Conservation (phyloP, 805 yeast species). For the Torulaspora quercuum region DNA sequence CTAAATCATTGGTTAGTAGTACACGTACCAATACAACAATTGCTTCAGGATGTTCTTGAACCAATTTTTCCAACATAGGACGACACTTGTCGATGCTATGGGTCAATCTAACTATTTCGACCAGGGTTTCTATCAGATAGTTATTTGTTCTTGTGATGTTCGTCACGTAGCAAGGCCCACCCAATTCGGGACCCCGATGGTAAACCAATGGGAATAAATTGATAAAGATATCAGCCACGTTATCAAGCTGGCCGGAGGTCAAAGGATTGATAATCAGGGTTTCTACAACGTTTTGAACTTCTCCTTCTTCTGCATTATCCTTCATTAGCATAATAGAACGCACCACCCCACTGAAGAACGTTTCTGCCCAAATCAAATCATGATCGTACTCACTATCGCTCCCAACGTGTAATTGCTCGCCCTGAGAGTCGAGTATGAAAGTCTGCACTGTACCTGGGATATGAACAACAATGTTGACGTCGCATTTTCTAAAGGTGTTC, state of each 20-base stretch:
- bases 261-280: conserved; percentile 82
- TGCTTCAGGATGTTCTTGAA: conserved; percentile 26
- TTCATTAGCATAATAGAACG: conserved; percentile 52
- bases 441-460: conserved; percentile 72
- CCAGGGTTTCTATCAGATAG: conserved; percentile 33
- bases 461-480: conserved; percentile 67
- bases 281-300: conserved; percentile 70
- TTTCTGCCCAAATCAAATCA: conserved; percentile 53
- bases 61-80: conserved; percentile 26
- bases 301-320: conserved; percentile 59
- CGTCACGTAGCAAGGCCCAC: conserved; percentile 34
- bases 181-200: conserved; percentile 32
- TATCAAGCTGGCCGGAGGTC: conserved; percentile 34
- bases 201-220: conserved; percentile 34
- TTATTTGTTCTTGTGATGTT: conserved; percentile 35
- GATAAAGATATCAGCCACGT: conserved; percentile 33
- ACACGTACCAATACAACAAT: conserved; percentile 34
- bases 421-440: conserved; percentile 33
- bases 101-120: conserved; percentile 33
- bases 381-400: conserved; percentile 52
- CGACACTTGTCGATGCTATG: conserved; percentile 28
- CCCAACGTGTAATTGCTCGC: conserved; percentile 28
- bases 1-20: conserved; percentile 35
- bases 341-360: conserved; percentile 58
- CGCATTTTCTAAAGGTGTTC: conserved; percentile 59